Base-by-base conservation (phyloP, 129 eudicot genomes). In the Solidago caesia region DNA sequence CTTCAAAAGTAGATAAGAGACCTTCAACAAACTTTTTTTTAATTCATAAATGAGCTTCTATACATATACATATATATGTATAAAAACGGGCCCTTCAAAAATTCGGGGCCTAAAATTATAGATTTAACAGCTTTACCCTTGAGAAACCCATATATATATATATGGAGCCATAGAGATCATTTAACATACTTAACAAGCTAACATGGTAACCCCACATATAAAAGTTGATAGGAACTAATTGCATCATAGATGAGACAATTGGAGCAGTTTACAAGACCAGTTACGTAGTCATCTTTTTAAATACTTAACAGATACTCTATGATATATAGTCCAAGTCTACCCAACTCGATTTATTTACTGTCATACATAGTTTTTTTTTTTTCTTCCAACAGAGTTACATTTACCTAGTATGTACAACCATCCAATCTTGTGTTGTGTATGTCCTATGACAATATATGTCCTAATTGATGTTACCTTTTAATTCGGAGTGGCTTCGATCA, bases 241-340 rank as follows among this genome's bases (percentile, higher is more conserved):
- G 79, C 69, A 73, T 67, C 79, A 66, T 14, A 66, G n/a, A 73
- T 61, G 70, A 67, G 83, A 79, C 83, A 73, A 79, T n/a, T 73
- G 83, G 83, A 79, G 83, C 75, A 57, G 12, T 67, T 79, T 79
- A 79, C 83, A 66, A 73, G 83, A 73, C 21, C 46, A 66, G 74
- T 53, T 79, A 66, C 69, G 78, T 79, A 66, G 44, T 57, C 83
- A 7, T 65, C 45, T 39, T 47, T 39, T 69, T 68, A 6, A 43
- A 53, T 27, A 27, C 13, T 8, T 64, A 5, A 14, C 12, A 11
- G 11, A 42, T 27, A 64, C 15, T 64, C 39, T 33, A 62, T 12
- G 41, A 14, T 15, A 39, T 7, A 39, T 7, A n/a, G 51, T 65
- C 6, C 15, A 65, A 47, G 14, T 49, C 55, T 49, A 49, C 5